Base-by-base conservation (phyloP, 176 grass and related monocot genomes). In the Triticum monococcum region DNA sequence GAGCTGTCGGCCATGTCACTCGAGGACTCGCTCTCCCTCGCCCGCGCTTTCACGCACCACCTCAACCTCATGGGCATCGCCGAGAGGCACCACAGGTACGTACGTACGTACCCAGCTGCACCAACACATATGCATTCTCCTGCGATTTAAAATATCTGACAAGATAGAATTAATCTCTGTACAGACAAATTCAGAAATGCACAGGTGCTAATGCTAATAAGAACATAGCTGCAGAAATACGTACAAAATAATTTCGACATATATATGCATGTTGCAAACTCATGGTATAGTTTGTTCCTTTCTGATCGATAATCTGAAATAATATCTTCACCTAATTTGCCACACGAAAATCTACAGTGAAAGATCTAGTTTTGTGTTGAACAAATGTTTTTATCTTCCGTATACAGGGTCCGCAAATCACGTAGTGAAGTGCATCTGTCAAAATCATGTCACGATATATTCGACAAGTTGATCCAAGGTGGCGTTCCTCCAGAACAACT, bases 51-150 rank as follows among this genome's bases (percentile, higher is more conserved):
- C 86, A 86, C 89, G 5, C 96, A 98, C 86, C 89, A 98, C 86
- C 91, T 98, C 83, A 98, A 94, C 74, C 93, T 98, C 76, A 89
- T 92, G 90, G 72, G 91, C 37, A 91, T 98, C 75, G 96, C 96
- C 0, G 93, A 98, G 78, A 95, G 93, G 5, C 88, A 95, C 85
- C 96, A 95, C 77, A 95, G 93, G 69, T 72, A 31, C 7, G 7
- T 14, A 69, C 28, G 67, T 22, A 22, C 41, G 33, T 22, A n/a
- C 9, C 8, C 12, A 25, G 5, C 2, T 32, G 3, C 9, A 25
- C 45, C 22, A 26, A 16, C 61, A 11, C 59, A 57, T 57, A 14
- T 64, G 35, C 12, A 16, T 14, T 52, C 31, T 9, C 14, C 48
- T 33, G 28, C 61, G 13, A 48, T 48, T 48, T 48, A 48, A 48